Evolutionary conservation across 192 early-diverging fungal genomes (phyloP).

Genomic region (Umbelopsis ramanniana): DNA sequence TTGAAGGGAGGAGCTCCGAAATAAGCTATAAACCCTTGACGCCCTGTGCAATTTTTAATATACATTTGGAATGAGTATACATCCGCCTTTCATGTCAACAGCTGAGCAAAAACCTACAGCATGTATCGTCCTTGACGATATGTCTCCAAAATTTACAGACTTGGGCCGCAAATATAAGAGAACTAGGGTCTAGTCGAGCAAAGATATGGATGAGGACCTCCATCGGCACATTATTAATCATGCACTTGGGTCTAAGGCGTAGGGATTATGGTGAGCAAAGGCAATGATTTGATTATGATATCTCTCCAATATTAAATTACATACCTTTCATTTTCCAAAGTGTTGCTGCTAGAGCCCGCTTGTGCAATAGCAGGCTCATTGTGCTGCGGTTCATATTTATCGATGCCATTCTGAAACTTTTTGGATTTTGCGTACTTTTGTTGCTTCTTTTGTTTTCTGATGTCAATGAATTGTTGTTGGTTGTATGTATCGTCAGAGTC

Average conservation of each 20-base stretch:
- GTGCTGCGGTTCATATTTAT: constrained; percentile 1
- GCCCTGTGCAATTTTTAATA: constrained; percentile 32
- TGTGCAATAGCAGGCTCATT: neutral
- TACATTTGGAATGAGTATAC: neutral
- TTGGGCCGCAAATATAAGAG: constrained; percentile 27
- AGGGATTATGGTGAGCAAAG: neutral
- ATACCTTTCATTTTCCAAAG: neutral
- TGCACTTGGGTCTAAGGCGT: neutral
- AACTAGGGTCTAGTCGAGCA: constrained; percentile 38
- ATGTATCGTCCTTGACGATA: constrained; percentile 40
- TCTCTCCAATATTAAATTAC: neutral
- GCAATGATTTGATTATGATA: neutral
- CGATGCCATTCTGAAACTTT: constrained; percentile 11
- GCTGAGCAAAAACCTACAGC: constrained; percentile 34
- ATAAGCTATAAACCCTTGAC: constrained; percentile 44
- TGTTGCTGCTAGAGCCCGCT: neutral
- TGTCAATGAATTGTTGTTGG: neutral
- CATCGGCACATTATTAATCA: constrained; percentile 27
- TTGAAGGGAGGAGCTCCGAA: constrained; percentile 48
- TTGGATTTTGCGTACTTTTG: neutral
- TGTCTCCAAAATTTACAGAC: constrained; percentile 41
- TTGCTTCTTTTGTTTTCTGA: constrained; percentile 6
- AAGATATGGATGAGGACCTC: constrained; percentile 44
- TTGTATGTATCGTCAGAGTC: constrained; percentile 14
- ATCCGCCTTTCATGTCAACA: too few species aligned